phyloP scores from a whole-genome alignment of 352 stramenopile species.

The Globisporangium lucens region DNA sequence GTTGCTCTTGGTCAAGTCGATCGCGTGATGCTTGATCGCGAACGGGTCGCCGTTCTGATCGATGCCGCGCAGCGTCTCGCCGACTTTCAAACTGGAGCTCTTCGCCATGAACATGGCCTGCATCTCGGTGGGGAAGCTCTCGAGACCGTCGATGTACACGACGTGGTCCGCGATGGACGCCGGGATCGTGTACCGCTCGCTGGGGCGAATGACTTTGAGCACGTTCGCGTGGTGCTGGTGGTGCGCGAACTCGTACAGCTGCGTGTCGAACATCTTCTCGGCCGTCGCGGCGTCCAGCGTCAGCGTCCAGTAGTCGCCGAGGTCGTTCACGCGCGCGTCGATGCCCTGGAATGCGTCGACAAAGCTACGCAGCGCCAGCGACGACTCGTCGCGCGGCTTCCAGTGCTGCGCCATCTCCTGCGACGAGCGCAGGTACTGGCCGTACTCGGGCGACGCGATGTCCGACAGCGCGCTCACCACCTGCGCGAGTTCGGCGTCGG shows the following conservation, averaged over 20 bases:
- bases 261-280: constrained; percentile 51
- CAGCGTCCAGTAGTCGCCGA: constrained; percentile 52
- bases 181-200: constrained; percentile 36
- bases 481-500: constrained; percentile 32
- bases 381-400: constrained; percentile 22
- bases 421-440: constrained; percentile 31
- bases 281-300: constrained; percentile 33
- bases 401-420: constrained; percentile 42
- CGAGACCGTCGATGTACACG: constrained; percentile 62
- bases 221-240: constrained; percentile 10
- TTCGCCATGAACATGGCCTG: constrained; percentile 48
- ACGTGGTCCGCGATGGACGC: constrained; percentile 34
- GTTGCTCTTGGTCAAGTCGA: background rate
- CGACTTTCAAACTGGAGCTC: background rate
- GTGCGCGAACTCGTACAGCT: constrained; percentile 51
- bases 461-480: constrained; percentile 45
- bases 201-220: constrained; percentile 45
- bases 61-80: background rate
- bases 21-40: constrained; percentile 24
- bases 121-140: constrained; percentile 68
- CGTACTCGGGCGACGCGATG: constrained; percentile 44
- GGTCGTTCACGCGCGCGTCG: constrained; percentile 10
- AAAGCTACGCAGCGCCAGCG: constrained; percentile 24
- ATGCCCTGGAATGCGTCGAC: constrained; percentile 11
- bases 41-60: constrained; percentile 36